These are phyloP conservation scores for Gaultheria prostrata DNA, from an alignment of 148 eudicot genomes.

Conservation along the genomic window DNA sequence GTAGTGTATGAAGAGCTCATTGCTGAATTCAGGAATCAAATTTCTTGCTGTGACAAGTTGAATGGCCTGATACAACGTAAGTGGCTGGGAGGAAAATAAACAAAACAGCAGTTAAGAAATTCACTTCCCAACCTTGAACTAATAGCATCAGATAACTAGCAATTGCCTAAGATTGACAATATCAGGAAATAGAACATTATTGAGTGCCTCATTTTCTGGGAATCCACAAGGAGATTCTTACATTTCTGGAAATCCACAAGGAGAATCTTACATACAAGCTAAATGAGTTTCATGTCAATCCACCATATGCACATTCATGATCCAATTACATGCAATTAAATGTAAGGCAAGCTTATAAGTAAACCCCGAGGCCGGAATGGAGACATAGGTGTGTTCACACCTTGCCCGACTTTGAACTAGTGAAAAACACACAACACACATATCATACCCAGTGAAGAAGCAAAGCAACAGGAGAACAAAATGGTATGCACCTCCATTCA, in stretches of 20 bases:
- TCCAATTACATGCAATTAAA: background rate
- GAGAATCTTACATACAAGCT: background rate
- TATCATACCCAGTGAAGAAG: slow-evolving; percentile 86
- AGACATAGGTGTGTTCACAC: background rate
- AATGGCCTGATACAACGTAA: slow-evolving; percentile 60
- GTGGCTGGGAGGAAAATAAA: slow-evolving; percentile 57
- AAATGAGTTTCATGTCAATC: background rate
- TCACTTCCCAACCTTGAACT: background rate
- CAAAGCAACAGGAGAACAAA: slow-evolving; percentile 74
- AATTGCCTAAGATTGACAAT: background rate
- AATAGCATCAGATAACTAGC: background rate
- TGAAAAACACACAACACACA: background rate
- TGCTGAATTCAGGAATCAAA: slow-evolving; percentile 30
- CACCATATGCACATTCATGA: background rate
- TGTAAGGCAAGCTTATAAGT: background rate
- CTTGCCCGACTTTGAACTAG: background rate
- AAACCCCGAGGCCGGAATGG: background rate
- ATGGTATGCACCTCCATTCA: slow-evolving; percentile 82
- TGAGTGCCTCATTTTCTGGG: background rate
- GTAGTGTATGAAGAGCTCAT: slow-evolving; percentile 62
- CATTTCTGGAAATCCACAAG: background rate
- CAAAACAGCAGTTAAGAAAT: background rate
- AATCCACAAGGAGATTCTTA: background rate
- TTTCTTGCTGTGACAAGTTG: slow-evolving; percentile 46
- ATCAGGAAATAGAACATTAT: background rate